Evolutionary conservation across 2,329 filamentous ascomycete species (phyloP), one percentile per base, ranked within the genome.

Genomic region (Nemania sp.): DNA sequence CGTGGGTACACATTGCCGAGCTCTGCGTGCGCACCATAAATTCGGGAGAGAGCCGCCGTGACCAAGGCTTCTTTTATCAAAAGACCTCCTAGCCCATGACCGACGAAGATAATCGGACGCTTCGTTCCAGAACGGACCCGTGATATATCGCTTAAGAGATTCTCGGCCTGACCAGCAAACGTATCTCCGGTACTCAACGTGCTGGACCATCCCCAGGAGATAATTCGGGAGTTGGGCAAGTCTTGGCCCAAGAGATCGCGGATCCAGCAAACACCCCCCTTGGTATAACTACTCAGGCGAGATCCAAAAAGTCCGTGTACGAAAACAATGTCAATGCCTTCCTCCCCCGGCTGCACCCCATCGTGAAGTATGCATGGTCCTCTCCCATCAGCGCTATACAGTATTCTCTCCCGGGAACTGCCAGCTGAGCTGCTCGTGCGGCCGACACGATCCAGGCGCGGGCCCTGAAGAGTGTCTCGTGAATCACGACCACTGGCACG

Each of bases 61-160:
- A 75, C 74, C 52, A 78, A 62, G 15, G 76, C 75, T 62, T 78
- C 76, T 56, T 78, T 78, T 55, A 78, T 64, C 7, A 78, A 55
- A 2, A 78, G 62, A n/a, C 76, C 76, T 18, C 76, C 76, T 1
- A 78, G 20, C n/a, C 76, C 76, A 26, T 78, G 76, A 26, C 73
- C 73, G 24, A 78, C 51, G 38, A 78, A 78, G 64, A 78, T 71
- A 54, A 77, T 75, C 29, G 76, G 75, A 1, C 76, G 75, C n/a
- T 41, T 73, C n/a, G 73, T 77, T 11, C 61, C 67, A 52, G 58
- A 61, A 11, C 75, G 75, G 26, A 75, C 51, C 3, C 73, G 71
- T 8, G 75, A 69, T 51, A 78, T 73, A 38, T 78, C 76, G 10
- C 70, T 62, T 3, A 78, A 65, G 8, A 78, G 72, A 43, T 15